Evolutionary conservation across 2,329 filamentous ascomycete genomes (phyloP).

Genomic region (Sporothrix pallida): DNA sequence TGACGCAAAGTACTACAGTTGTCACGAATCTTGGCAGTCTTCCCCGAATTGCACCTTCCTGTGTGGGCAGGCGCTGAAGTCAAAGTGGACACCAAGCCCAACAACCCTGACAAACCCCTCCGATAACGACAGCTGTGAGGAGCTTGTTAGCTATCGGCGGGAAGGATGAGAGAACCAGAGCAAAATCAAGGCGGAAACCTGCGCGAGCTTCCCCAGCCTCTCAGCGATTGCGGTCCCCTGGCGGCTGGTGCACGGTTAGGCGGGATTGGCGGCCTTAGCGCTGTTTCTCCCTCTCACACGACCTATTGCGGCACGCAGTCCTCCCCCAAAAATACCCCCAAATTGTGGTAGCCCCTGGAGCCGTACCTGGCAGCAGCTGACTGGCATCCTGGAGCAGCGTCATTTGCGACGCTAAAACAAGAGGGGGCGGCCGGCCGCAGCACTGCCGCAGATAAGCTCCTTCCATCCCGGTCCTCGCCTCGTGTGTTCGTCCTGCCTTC

Average conservation of each 20-base stretch:
- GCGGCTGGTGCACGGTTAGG: neutral
- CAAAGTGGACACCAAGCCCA: neutral
- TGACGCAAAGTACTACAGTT: conserved; percentile 7
- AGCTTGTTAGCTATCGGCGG: conserved; percentile 2
- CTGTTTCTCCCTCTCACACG: neutral
- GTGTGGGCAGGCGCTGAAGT: neutral
- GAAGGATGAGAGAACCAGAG: no score
- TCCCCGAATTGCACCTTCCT: neutral
- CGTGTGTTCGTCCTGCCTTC: neutral
- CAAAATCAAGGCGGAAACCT: no score
- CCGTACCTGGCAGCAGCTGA: conserved; percentile 10
- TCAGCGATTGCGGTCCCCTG: conserved; percentile 11
- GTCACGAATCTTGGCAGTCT: conserved; percentile 18
- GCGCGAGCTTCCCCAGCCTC: conserved; percentile 9
- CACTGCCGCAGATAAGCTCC: conserved; percentile 13
- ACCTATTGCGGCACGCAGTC: conserved; percentile 3
- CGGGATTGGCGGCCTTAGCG: conserved; percentile 10
- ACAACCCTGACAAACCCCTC: neutral
- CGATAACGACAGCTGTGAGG: no score
- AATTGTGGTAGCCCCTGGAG: conserved; percentile 21
- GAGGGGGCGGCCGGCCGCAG: neutral
- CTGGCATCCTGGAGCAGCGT: neutral
- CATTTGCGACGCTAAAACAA: neutral
- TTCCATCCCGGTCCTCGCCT: neutral
- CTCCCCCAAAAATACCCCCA: neutral